Evolutionary conservation across 495 filamentous ascomycete species (phyloP), one percentile per base, ranked within the genome.

Genomic region (Aspergillus bertholletiae): DNA sequence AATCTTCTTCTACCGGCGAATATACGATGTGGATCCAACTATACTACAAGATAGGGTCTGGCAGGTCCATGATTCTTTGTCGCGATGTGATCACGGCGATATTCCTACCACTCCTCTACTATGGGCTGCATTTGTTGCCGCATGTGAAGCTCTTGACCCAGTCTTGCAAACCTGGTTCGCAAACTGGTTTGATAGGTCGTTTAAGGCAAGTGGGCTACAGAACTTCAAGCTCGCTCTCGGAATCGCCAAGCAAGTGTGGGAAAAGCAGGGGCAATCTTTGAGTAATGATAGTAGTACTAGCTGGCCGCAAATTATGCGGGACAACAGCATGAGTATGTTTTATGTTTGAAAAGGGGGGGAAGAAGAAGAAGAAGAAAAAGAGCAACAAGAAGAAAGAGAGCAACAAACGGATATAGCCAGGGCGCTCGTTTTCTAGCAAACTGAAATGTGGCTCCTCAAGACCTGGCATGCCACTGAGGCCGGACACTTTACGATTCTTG

Each of bases 1-100:
- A 2, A 65, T 69, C 18, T 69, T 65, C 47, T 69, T 69, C 37
- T 69, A 69, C 47, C 61, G 66, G 9, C 59, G 66, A 13, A 57
- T 69, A 1, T 60, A 69, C 44, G 58, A 67, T n/a, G 40, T 67
- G 27, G 54, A 67, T 23, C 46, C 61, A 6, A 56, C 55, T 0
- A 62, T 63, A 18, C 37, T 67, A 11, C 66, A 67, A 35, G 51
- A 58, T 17, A 59, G 63, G 20, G 66, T 64, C 6, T 18, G 43
- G 12, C 39, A 53, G 12, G 57, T 69, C 9, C 54, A 58, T 8
- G 61, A 69, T n/a, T 50, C 54, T 12, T 30, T 65, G 20, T 37
- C 60, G 1, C 57, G 62, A 24, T 57, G 52, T 40, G 51, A 64
- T 11, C 23, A 58, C n/a, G 46, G 50, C 24, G 15, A 40, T 49